Conservation (phyloP, 352 stramenopile species). For the Phytophthora europaea region DNA sequence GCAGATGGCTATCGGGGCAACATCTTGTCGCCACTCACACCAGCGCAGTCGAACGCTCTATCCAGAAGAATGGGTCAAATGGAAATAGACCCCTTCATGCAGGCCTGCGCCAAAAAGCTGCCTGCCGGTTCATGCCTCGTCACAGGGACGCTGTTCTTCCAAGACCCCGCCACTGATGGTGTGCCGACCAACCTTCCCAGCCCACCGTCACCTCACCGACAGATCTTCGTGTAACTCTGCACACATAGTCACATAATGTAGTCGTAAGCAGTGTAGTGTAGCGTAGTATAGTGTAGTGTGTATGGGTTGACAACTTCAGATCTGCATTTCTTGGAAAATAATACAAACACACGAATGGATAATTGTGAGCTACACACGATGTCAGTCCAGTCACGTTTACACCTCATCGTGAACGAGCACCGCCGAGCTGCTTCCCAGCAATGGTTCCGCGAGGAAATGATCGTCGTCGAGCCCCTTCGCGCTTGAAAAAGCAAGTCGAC, state of each 20-base stretch:
- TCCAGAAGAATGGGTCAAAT: slow-evolving; percentile 46
- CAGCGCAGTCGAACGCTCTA: slow-evolving; percentile 40
- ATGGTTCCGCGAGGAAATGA: slow-evolving; percentile 57
- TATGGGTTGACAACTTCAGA: neutral
- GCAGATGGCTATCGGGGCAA: slow-evolving; percentile 23
- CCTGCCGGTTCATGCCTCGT: slow-evolving; percentile 25
- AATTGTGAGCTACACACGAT: neutral
- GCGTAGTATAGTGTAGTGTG: neutral
- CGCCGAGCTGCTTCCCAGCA: slow-evolving; percentile 43
- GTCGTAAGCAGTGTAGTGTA: neutral
- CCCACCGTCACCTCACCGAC: slow-evolving; percentile 33
- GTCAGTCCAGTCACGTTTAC: slow-evolving; percentile 2
- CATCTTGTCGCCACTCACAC: slow-evolving; percentile 37
- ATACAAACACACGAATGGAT: slow-evolving; percentile 1
- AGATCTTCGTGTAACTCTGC: slow-evolving; percentile 31
- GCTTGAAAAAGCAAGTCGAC: slow-evolving; percentile 32
- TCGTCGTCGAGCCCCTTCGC: slow-evolving; percentile 30
- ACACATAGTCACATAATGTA: neutral
- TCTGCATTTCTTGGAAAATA: slow-evolving; percentile 13
- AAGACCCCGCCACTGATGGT: slow-evolving; percentile 32
- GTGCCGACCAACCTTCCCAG: slow-evolving; percentile 32
- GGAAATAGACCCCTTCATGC: slow-evolving; percentile 54
- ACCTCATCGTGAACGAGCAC: slow-evolving; percentile 21
- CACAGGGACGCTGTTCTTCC: slow-evolving; percentile 34
- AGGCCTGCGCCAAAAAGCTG: slow-evolving; percentile 46